Evolutionary conservation across 495 filamentous ascomycete species (phyloP), one percentile per base, ranked within the genome.

Genomic region (Penicillium soppii): DNA sequence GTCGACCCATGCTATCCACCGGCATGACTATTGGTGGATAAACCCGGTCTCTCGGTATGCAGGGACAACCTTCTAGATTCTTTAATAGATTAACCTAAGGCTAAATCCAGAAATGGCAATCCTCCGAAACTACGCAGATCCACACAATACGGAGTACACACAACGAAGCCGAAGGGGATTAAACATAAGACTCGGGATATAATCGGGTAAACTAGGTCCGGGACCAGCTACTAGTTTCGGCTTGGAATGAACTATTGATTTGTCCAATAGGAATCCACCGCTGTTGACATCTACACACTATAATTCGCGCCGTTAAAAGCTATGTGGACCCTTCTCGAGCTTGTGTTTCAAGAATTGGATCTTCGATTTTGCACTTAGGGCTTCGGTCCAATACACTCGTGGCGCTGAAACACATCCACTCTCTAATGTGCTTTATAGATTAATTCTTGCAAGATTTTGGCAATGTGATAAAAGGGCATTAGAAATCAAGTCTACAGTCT

Each of bases 261-360:
- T 20, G 17, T 45, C 43, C 47, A 32, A 32, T 32, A 1, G 9
- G 19, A 10, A 16, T 9, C 9, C 7, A 13, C 10, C n/a, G 30
- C 32, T 17, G 8, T 8, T 20, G 37, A 22, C 20, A 21, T n/a
- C 20, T 41, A 20, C 46, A 49, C 23, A 30, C 33, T 47, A 22
- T 32, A 20, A 32, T 45, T 5, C 5, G 13, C 42, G 13, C 19
- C 26, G 42, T 32, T 21, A 19, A 12, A 45, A 20, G 13, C 29
- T 7, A 35, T 15, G 37, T 40, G 37, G 37, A 40, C 9, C 37
- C n/a, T 2, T 10, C 17, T 22, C 19, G 37, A 22, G 37, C 37
- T 40, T 40, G 37, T 40, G 37, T 40, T 40, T 40, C 37, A 40
- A n/a, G n/a, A n/a, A n/a, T n/a, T n/a, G n/a, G n/a, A n/a, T n/a